Evolutionary conservation across 495 filamentous ascomycete genomes (phyloP).

Genomic region (Podospora appendiculata): DNA sequence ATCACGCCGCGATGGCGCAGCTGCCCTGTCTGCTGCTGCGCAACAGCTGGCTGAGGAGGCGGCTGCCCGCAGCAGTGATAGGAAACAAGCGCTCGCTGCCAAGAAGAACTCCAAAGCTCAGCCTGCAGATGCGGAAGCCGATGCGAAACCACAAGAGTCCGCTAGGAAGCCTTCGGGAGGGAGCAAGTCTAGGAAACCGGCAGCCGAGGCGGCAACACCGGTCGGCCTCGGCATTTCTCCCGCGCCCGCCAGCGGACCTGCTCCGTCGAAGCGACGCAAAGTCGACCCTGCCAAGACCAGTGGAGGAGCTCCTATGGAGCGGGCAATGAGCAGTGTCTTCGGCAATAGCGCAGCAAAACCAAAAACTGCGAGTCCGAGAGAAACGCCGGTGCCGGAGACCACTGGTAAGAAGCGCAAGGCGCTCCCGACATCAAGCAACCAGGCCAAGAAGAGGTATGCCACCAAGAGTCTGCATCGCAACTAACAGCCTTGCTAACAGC

Average conservation of each 20-base stretch:
- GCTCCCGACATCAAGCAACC: conserved; percentile 52
- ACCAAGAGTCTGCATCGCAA: background rate
- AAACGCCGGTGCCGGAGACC: conserved; percentile 53
- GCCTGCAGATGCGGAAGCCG: conserved; percentile 25
- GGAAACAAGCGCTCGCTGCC: conserved; percentile 70
- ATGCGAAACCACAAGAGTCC: conserved; percentile 41
- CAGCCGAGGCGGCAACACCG: conserved; percentile 36
- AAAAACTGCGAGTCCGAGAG: conserved; percentile 51
- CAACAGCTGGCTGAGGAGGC: conserved; percentile 72
- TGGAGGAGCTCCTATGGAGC: conserved; percentile 55
- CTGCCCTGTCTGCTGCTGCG: conserved; percentile 58
- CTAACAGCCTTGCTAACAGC: conserved; percentile 6
- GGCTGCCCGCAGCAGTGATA: conserved; percentile 67
- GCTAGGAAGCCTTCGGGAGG: conserved; percentile 51
- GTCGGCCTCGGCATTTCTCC: conserved; percentile 49
- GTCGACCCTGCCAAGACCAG: conserved; percentile 53
- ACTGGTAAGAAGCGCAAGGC: conserved; percentile 58
- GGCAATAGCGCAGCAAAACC: conserved; percentile 40
- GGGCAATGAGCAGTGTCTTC: conserved; percentile 57
- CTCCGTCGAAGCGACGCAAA: conserved; percentile 66
- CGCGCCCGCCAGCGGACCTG: conserved; percentile 33
- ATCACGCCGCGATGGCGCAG: conserved; percentile 67
- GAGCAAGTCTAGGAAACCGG: conserved; percentile 57
- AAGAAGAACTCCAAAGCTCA: conserved; percentile 61
- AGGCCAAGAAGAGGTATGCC: conserved; percentile 64